A percentile compares a stretch with the other conserved stretches of the same genome.
Conservation (phyloP, 2,329 filamentous ascomycete genomes). For the Alternaria tenuissima region DNA sequence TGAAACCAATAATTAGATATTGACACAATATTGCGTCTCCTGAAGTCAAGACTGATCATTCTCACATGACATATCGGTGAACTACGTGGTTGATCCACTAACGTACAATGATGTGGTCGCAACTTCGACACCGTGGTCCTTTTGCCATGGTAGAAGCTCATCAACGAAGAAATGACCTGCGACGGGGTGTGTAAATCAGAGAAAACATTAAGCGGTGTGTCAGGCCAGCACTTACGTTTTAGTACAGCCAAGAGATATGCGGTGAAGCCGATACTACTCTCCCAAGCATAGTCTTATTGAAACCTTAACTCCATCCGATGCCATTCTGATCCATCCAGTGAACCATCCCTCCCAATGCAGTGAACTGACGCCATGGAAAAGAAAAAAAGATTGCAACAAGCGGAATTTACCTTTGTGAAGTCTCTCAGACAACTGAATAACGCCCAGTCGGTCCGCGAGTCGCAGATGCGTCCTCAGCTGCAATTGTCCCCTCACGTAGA, state of each 20-base stretch:
- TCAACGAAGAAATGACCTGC: neutral
- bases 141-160: neutral
- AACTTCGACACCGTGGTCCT: neutral
- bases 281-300: neutral
- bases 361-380: slow-evolving; percentile 10
- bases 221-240: slow-evolving; percentile 16
- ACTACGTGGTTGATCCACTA: neutral
- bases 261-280: neutral
- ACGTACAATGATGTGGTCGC: slow-evolving; percentile 1
- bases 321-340: neutral
- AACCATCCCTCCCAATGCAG: slow-evolving; percentile 13
- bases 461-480: slow-evolving; percentile 81
- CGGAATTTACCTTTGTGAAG: neutral
- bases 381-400: neutral
- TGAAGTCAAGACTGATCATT: neutral
- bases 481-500: slow-evolving; percentile 88
- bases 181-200: slow-evolving; percentile 20
- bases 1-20: neutral
- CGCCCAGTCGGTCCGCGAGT: slow-evolving; percentile 79
- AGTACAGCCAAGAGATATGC: neutral
- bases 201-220: neutral
- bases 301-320: slow-evolving; percentile 6
- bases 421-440: slow-evolving; percentile 72
- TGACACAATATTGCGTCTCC: neutral
- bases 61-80: neutral